phyloP scores from a whole-genome alignment of 2,329 filamentous ascomycete species.

The Arthrobotrys pseudoclavata region DNA sequence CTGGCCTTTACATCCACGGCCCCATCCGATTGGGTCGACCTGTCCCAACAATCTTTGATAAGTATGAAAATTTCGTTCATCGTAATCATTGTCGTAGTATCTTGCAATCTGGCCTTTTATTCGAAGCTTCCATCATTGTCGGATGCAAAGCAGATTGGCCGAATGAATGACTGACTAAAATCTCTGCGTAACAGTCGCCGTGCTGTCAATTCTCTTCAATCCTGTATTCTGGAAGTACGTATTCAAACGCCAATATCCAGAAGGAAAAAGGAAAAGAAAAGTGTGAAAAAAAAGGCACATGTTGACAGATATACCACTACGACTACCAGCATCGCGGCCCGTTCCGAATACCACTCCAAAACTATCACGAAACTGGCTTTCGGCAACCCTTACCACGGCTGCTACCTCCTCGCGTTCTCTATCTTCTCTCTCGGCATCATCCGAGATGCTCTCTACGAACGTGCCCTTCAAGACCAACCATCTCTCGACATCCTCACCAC shows the following conservation, averaged over 20 bases:
- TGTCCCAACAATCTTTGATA: slow-evolving; percentile 56
- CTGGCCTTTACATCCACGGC: slow-evolving; percentile 44
- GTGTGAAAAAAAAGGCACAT: neutral
- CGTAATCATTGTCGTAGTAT: neutral
- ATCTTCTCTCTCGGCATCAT: slow-evolving; percentile 94
- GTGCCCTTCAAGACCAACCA: slow-evolving; percentile 78
- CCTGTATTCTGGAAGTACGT: slow-evolving; percentile 99
- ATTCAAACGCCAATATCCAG: slow-evolving; percentile 70
- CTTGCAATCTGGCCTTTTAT: slow-evolving; percentile 11
- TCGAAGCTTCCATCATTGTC: slow-evolving; percentile 1
- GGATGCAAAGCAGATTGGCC: slow-evolving; percentile 1
- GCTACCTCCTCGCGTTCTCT: slow-evolving; percentile 86
- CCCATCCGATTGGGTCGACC: slow-evolving; percentile 54
- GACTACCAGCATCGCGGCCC: slow-evolving; percentile 37
- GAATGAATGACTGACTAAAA: neutral
- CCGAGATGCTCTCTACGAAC: slow-evolving; percentile 82
- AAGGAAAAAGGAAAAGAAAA: neutral
- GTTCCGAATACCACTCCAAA: slow-evolving; percentile 88
- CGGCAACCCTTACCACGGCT: slow-evolving; percentile 81
- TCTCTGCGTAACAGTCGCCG: slow-evolving; percentile 75
- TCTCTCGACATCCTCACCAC: slow-evolving; percentile 70
- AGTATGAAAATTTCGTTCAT: slow-evolving; percentile 34
- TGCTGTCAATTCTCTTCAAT: slow-evolving; percentile 88
- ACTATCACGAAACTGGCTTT: slow-evolving; percentile 87
- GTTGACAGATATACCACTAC: slow-evolving; percentile 13